phyloP scores from a whole-genome alignment of 1,284 basidiomycete genomes.

The Lignosus rhinocerotis region DNA sequence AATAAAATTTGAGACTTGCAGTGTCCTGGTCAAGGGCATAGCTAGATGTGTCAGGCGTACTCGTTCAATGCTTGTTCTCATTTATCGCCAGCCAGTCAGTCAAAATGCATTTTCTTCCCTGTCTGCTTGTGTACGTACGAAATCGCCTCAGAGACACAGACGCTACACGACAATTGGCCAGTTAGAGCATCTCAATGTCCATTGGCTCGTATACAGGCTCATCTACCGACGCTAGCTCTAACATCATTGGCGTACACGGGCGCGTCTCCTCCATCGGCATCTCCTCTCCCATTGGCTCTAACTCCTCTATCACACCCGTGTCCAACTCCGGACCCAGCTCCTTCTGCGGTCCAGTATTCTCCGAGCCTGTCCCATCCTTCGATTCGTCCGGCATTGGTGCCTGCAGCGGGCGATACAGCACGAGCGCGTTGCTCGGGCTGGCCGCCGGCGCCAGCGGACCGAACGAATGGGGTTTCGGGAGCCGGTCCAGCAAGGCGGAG shows the following conservation, averaged over 20 bases:
- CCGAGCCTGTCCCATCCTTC: not conserved
- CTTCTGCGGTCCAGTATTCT: not conserved
- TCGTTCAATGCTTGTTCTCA: not conserved
- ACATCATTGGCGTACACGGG: slow-evolving; percentile 16
- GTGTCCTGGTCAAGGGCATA: too few species aligned
- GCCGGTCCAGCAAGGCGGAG: slow-evolving; percentile 46
- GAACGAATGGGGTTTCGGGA: slow-evolving; percentile 17
- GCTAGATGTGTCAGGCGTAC: too few species aligned
- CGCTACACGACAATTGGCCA: slow-evolving; percentile 6
- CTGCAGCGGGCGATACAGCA: slow-evolving; percentile 54
- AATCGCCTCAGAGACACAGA: not conserved
- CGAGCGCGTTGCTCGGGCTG: slow-evolving; percentile 49
- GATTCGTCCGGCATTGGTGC: slow-evolving; percentile 25
- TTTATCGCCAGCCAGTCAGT: not conserved
- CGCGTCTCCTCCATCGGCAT: slow-evolving; percentile 19
- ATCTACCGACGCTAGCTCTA: slow-evolving; percentile 24
- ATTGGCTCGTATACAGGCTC: slow-evolving; percentile 49
- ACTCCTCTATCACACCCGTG: too few species aligned
- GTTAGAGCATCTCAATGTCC: slow-evolving; percentile 49
- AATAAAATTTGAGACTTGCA: too few species aligned
- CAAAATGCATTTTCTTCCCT: not conserved
- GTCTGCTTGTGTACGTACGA: not conserved
- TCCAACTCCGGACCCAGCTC: not conserved
- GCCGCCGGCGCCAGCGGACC: slow-evolving; percentile 18
- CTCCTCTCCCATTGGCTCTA: slow-evolving; percentile 11